Conservation (phyloP, 2,329 filamentous ascomycete genomes). For the Fusarium mexicanum region DNA sequence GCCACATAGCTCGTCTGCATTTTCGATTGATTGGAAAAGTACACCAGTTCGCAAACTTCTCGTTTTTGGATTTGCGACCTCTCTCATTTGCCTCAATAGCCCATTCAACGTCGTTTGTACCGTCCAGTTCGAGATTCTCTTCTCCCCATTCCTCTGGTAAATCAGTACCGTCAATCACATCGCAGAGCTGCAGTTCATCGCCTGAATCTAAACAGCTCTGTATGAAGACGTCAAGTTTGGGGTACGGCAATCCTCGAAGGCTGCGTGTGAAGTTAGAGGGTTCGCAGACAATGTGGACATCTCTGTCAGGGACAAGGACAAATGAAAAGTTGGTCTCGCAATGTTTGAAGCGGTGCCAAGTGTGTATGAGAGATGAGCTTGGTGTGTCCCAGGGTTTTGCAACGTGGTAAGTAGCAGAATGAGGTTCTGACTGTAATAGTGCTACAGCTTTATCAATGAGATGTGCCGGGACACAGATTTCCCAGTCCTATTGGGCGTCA, state of each 20-base stretch:
- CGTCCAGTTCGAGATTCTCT: not conserved
- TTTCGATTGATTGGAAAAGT: not conserved
- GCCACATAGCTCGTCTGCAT: not conserved
- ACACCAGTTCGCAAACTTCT: not conserved
- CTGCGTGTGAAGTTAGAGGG: not conserved
- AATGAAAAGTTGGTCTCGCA: accelerated
- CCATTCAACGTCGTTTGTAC: not conserved
- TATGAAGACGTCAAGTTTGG: not conserved
- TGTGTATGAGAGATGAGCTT: not conserved
- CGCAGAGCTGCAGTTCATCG: accelerated
- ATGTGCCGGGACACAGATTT: not conserved
- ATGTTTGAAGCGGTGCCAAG: not conserved
- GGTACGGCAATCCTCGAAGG: not conserved
- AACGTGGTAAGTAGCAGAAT: not conserved
- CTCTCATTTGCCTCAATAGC: not conserved
- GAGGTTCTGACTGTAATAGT: not conserved
- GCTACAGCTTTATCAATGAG: not conserved
- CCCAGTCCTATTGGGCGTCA: not conserved
- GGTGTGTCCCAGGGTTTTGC: not conserved
- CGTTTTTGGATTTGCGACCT: not conserved
- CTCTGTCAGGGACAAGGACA: not conserved
- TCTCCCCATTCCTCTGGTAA: not conserved
- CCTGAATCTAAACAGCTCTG: not conserved
- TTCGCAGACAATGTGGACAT: not conserved
- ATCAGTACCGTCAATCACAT: not conserved